These are phyloP conservation scores for Penicillium lividum DNA, from an alignment of 495 filamentous ascomycete genomes.

Conservation along the genomic window DNA sequence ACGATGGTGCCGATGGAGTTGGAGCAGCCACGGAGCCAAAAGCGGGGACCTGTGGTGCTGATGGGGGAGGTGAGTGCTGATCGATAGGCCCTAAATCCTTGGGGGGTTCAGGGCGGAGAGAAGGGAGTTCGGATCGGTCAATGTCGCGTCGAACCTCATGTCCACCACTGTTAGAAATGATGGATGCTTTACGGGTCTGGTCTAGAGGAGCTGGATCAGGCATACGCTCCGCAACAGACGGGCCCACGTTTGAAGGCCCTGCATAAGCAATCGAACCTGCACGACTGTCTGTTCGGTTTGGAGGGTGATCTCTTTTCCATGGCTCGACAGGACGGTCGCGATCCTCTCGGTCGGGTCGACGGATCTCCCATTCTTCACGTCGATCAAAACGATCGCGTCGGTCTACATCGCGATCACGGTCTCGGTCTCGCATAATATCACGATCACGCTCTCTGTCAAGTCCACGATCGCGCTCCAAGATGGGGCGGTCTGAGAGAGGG, in stretches of 20 bases:
- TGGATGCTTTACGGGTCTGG: conserved; percentile 42
- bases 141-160: conserved; percentile 44
- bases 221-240: conserved; percentile 16
- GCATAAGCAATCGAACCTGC: conserved; percentile 30
- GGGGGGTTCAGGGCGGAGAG: conserved; percentile 39
- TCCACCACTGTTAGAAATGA: conserved; percentile 23
- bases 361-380: conserved; percentile 44
- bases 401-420: conserved; percentile 35
- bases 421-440: conserved; percentile 38
- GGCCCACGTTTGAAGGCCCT: conserved; percentile 8
- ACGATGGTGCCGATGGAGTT: conserved; percentile 27
- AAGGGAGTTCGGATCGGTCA: conserved; percentile 38
- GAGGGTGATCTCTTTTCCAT: conserved; percentile 52
- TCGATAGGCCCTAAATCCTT: conserved; percentile 40
- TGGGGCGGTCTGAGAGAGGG: not conserved
- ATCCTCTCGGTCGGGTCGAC: conserved; percentile 49
- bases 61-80: conserved; percentile 66
- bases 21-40: conserved; percentile 63
- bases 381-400: conserved; percentile 49
- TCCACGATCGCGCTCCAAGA: conserved; percentile 23
- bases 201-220: conserved; percentile 30
- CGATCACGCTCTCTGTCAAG: conserved; percentile 42
- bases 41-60: conserved; percentile 77
- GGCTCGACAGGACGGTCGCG: conserved; percentile 62
- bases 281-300: conserved; percentile 45